phyloP scores from a whole-genome alignment of 73 alveolate species.

The Tetrahymena malaccensis region DNA sequence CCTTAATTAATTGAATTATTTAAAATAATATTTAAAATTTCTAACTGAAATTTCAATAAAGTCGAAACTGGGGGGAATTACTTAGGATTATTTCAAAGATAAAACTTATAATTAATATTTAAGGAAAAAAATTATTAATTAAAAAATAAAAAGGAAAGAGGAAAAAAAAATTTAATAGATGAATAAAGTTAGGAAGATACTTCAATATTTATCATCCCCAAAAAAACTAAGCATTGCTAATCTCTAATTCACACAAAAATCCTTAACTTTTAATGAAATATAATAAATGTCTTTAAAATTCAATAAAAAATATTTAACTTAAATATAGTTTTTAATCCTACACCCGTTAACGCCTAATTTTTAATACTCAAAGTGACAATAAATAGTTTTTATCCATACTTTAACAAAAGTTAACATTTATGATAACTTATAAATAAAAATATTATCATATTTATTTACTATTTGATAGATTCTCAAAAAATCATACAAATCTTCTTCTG shows the following conservation, averaged over 20 bases:
- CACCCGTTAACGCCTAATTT: neutral
- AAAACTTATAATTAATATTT: neutral
- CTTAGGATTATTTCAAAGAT: neutral
- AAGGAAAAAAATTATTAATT: neutral
- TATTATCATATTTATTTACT: neutral
- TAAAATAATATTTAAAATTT: neutral
- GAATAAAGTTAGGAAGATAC: neutral
- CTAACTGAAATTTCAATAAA: neutral
- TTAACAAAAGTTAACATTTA: neutral
- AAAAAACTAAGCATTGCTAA: neutral
- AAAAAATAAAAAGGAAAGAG: neutral
- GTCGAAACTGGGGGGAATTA: neutral
- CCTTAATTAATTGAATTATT: neutral
- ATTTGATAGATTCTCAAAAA: neutral
- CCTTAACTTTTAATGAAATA: neutral
- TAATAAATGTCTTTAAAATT: neutral
- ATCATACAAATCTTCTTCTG: neutral
- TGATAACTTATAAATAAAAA: neutral
- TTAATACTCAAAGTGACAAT: neutral
- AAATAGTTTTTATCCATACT: neutral
- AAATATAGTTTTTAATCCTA: neutral
- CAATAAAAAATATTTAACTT: neutral
- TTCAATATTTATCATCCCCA: neutral
- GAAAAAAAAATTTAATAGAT: neutral
- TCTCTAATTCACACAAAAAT: neutral